Base-by-base conservation (phyloP, 352 stramenopile genomes). In the Thalassiosira mediterranea region DNA sequence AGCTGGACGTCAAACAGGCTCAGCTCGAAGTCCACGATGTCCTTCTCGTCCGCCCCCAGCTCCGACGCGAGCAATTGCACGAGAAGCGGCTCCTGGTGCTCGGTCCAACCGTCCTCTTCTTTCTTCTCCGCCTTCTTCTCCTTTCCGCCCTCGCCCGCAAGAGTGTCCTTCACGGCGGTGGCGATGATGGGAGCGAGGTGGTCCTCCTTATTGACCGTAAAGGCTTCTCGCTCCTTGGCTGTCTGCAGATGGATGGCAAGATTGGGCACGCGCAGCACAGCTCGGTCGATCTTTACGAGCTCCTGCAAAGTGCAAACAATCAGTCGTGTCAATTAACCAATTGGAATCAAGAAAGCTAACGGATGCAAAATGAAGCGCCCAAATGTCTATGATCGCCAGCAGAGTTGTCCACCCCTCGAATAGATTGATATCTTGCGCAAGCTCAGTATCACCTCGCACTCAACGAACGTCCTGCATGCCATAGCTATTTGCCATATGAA, bases 221-320 rank as follows among this genome's bases (percentile, higher is more conserved):
- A 98, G 8, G 86, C 91, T 48, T 95, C 92, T 54, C 92, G 84
- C 69, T 96, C 91, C 7, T 97, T 91, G 13, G 93, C 89, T 29
- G 79, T 87, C 63, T 97, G 93, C 68, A 99, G 83, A 88, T 99
- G 97, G 81, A 99, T 99, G 11, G 96, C 96, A 17, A 99, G 90
- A 76, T 94, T 98, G 7, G 97, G 95, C 77, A 99, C 97, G 42
- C 97, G 92, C 69, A 98, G 87, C 57, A 99, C 95, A 25, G 96
- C 94, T 76, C 94, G 89, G 82, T 97, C 91, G 61, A 99, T 96
- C 25, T 97, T 93, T 0, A 93, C 59, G 0, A 92, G 37, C 37
- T 76, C 46, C 70, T 90, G 70, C 34, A 57, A n/a, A 46, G 85
- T 78, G 11, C 17, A 25, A 58, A 10, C 15, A 58, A 47, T 58